These are phyloP conservation scores for Scalesia atractyloides DNA, from an alignment of 129 eudicot species.

Conservation along the genomic window DNA sequence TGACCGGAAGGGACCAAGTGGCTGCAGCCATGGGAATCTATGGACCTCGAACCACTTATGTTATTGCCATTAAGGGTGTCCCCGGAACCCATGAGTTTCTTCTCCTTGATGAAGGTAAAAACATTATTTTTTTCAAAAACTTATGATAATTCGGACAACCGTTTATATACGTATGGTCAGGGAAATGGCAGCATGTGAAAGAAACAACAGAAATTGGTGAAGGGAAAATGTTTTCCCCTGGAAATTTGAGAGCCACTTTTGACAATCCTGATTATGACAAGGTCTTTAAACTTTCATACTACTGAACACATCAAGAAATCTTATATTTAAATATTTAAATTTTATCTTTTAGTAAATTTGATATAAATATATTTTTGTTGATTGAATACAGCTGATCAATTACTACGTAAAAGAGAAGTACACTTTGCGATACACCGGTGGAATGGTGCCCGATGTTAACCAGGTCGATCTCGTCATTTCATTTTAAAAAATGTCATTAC, in stretches of 20 bases:
- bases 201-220: constrained; percentile 92
- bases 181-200: constrained; percentile 99
- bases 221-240: constrained; percentile 99
- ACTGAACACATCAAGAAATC: constrained; percentile 17
- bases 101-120: constrained; percentile 89
- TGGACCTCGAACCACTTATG: constrained; percentile 97
- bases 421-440: constrained; percentile 98
- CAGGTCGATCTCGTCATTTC: constrained; percentile 58
- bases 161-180: too few species aligned
- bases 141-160: too few species aligned
- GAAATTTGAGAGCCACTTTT: constrained; percentile 89
- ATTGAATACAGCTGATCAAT: constrained; percentile 66
- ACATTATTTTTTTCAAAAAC: not conserved
- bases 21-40: constrained; percentile 99
- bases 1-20: constrained; percentile 89
- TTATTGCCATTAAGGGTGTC: constrained; percentile 79
- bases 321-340: not conserved
- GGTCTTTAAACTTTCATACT: constrained; percentile 34
- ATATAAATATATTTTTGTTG: not conserved
- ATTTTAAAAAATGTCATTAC: not conserved
- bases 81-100: constrained; percentile 98
- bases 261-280: constrained; percentile 93
- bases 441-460: constrained; percentile 99
- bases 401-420: constrained; percentile 89
- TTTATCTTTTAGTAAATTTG: not conserved